phyloP scores from a whole-genome alignment of 192 early-diverging fungal species.

The Gigaspora rosea region DNA sequence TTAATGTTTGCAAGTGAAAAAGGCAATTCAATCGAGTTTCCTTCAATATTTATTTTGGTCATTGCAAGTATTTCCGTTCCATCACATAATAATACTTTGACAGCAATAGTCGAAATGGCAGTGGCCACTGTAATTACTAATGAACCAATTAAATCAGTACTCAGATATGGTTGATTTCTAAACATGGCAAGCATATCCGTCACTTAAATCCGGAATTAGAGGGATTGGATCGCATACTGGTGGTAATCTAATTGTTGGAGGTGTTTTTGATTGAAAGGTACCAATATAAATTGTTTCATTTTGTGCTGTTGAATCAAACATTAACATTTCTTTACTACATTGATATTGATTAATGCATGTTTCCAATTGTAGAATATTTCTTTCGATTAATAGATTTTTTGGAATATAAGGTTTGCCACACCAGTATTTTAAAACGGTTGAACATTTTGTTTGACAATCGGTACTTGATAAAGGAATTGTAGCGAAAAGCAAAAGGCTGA shows the following conservation, averaged over 20 bases:
- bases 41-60: not conserved
- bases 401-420: conserved; percentile 19
- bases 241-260: conserved; percentile 4
- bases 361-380: not conserved
- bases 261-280: not conserved
- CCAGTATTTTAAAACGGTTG: conserved; percentile 10
- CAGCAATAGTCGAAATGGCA: not conserved
- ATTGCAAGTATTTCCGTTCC: conserved; percentile 15
- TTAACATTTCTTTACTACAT: not conserved
- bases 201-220: not conserved
- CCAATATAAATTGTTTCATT: not conserved
- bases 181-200: conserved; percentile 18
- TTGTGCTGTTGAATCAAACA: not conserved
- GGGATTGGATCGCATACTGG: not conserved
- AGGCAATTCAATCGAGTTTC: not conserved
- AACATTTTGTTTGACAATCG: not conserved
- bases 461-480: no score
- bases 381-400: not conserved
- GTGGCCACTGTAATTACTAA: conserved; percentile 15
- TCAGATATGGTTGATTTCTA: conserved; percentile 24
- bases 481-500: no score
- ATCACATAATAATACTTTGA: conserved; percentile 4
- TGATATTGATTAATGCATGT: not conserved
- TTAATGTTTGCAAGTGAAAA: conserved; percentile 8
- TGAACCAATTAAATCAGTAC: conserved; percentile 20